phyloP scores from a whole-genome alignment of 192 early-diverging fungal genomes.

The Coemansia sp. region DNA sequence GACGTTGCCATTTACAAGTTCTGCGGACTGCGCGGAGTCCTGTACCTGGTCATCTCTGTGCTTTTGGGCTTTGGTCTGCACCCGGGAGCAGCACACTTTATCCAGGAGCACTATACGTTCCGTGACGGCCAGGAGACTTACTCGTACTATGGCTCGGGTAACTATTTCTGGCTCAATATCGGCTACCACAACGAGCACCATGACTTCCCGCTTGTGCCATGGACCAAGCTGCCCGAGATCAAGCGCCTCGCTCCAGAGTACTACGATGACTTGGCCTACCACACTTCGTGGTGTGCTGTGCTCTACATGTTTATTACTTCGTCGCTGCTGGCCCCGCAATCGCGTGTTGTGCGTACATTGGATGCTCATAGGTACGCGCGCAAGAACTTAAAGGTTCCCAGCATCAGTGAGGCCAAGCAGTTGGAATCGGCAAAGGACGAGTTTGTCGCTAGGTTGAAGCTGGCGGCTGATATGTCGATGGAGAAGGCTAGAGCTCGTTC shows the following conservation, averaged over 20 bases:
- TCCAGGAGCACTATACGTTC: conserved; percentile 98
- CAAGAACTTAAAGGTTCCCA: conserved; percentile 62
- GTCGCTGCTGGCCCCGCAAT: conserved; percentile 78
- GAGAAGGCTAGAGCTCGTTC: conserved; percentile 44
- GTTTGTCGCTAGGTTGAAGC: conserved; percentile 44
- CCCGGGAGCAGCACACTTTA: conserved; percentile 94
- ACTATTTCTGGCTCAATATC: conserved; percentile 90
- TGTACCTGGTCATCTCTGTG: conserved; percentile 71
- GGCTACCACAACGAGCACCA: conserved; percentile 99
- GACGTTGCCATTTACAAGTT: conserved; percentile 61
- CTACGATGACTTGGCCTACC: conserved; percentile 83
- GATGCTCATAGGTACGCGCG: conserved; percentile 77
- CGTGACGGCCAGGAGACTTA: conserved; percentile 94
- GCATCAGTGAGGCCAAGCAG: conserved; percentile 21
- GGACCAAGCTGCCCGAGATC: conserved; percentile 83
- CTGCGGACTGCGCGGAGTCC: conserved; percentile 67
- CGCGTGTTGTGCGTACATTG: conserved; percentile 72
- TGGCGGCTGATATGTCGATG: conserved; percentile 52
- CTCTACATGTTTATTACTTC: conserved; percentile 84
- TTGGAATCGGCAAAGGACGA: conserved; percentile 34
- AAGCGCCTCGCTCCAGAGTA: conserved; percentile 84
- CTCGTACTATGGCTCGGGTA: conserved; percentile 93
- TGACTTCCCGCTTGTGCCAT: conserved; percentile 89
- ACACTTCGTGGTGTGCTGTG: conserved; percentile 86
- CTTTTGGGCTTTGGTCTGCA: conserved; percentile 89